Evolutionary conservation across 352 stramenopile species (phyloP).

Genomic region (Phytophthora pinifolia): DNA sequence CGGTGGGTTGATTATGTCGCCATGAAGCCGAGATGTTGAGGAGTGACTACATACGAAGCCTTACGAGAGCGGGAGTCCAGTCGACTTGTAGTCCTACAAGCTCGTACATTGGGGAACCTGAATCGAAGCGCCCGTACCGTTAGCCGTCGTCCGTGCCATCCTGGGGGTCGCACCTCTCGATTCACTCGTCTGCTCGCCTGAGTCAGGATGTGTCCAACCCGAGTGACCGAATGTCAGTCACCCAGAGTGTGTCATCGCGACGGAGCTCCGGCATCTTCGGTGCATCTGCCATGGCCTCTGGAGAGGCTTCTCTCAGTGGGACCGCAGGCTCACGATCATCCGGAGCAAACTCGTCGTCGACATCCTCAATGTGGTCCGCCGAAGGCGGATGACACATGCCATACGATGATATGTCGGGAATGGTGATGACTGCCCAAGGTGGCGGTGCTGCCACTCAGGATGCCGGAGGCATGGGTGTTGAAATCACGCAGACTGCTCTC

Average conservation of each 20-base stretch:
- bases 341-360: not conserved
- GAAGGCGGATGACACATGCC: not conserved
- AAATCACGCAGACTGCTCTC: not conserved
- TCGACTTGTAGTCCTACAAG: too few species aligned
- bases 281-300: not conserved
- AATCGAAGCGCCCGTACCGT: too few species aligned
- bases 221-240: too few species aligned
- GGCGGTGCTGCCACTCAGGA: not conserved
- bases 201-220: too few species aligned
- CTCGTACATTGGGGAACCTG: too few species aligned
- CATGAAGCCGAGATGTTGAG: too few species aligned
- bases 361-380: constrained; percentile 1
- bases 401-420: not conserved
- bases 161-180: too few species aligned
- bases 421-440: not conserved
- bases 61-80: too few species aligned
- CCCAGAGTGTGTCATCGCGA: not conserved
- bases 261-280: not conserved
- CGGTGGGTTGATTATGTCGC: too few species aligned
- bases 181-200: too few species aligned
- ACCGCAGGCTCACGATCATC: not conserved
- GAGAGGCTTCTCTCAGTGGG: not conserved
- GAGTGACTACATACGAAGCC: too few species aligned
- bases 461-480: not conserved
- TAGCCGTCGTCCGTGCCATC: too few species aligned